Base-by-base conservation (phyloP, 805 yeast species). In the Sporopachydermia quercuum region DNA sequence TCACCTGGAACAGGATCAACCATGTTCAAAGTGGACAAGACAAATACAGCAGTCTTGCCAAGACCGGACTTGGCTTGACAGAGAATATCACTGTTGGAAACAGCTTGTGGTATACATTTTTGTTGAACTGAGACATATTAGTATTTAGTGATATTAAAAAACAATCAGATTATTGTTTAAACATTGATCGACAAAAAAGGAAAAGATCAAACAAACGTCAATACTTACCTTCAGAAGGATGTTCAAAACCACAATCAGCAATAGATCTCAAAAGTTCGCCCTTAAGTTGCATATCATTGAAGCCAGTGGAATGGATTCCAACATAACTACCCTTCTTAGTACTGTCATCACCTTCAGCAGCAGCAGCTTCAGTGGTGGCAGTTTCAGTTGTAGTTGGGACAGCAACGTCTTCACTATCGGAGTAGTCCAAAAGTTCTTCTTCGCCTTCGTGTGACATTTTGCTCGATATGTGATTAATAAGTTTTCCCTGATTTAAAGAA, bases 31-130 rank as follows among this genome's bases (percentile, higher is more conserved):
- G 98, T 89, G 17, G 96, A 83, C 54, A 89, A 71, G 44, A 89
- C 97, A 53, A 89, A 89, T 42, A 89, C 97, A 37, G 98, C 98
- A 44, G 98, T 89, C 63, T 89, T 89, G 78, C 98, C 98, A 51
- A 91, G 72, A 81, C 98, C 98, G 37, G 98, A 91, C 70, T 91
- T 89, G 63, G 98, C 98, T 71, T 89, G 98, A 69, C 98, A 91
- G 50, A 89, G 67, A 43, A 89, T 97, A 59, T 89, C 98, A 46
- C 95, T 89, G 57, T 97, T 98, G 52, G 89, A 80, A 57, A 89
- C 85, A 42, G 96, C 83, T 67, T 91, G 97, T 41, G 98, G 98
- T 56, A 89, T 91, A 65, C 96, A 84, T 51, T 85, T 89, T 69
- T 89, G 98, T 69, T 89, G 98, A 50, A 89, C 98, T 81, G 58